Evolutionary conservation across 2,329 filamentous ascomycete genomes (phyloP).

Genomic region (Huntiella bhutanensis): DNA sequence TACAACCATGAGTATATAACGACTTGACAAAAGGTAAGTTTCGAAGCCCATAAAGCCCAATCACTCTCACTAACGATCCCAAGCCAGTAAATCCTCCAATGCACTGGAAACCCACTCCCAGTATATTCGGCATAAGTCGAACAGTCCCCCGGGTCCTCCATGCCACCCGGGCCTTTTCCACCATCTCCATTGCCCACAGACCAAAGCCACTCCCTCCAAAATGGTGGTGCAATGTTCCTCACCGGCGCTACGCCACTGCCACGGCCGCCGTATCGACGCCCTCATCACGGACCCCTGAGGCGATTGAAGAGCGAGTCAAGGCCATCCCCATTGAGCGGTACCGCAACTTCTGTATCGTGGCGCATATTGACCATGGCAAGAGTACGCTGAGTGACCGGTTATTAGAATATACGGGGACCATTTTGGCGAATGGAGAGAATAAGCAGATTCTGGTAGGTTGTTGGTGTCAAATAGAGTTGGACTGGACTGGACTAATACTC

Average conservation of each 20-base stretch:
- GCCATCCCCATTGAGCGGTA: slow-evolving; percentile 62
- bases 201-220: background rate
- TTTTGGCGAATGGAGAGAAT: slow-evolving; percentile 59
- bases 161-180: background rate
- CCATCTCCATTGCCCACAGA: background rate
- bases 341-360: slow-evolving; percentile 96
- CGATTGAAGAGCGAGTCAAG: slow-evolving; percentile 40
- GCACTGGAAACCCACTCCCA: slow-evolving; percentile 10
- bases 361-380: slow-evolving; percentile 97
- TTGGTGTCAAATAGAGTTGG: background rate
- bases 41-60: background rate
- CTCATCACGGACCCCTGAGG: slow-evolving; percentile 7
- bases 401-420: slow-evolving; percentile 86
- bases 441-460: slow-evolving; percentile 60
- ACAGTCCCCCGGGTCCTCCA: slow-evolving; percentile 1
- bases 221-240: slow-evolving; percentile 3
- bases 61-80: background rate
- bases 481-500: background rate
- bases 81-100: background rate
- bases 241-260: slow-evolving; percentile 5
- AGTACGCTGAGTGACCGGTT: slow-evolving; percentile 85
- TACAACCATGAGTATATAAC: background rate
- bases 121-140: slow-evolving; percentile 9
- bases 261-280: slow-evolving; percentile 8
- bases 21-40: background rate